phyloP scores from a whole-genome alignment of 176 grass and related monocot species.

The Elymus sibiricus region DNA sequence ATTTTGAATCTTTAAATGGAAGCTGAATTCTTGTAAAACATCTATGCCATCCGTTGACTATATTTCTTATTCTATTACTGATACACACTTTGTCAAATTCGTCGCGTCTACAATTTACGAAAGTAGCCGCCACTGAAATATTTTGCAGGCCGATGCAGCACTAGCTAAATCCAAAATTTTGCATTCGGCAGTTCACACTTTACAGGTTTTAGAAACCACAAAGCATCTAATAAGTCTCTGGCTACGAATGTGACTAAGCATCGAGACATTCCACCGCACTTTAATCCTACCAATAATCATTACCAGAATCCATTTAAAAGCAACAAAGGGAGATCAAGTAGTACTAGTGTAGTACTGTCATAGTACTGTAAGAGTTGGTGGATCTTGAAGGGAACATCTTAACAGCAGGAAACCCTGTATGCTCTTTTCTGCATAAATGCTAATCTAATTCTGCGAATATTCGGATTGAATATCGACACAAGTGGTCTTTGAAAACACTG shows the following conservation, averaged over 20 bases:
- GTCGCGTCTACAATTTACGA: background rate
- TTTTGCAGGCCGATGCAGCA: background rate
- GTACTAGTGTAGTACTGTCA: background rate
- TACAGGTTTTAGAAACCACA: constrained; percentile 3
- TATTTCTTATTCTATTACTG: background rate
- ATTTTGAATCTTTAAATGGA: background rate
- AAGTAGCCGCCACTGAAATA: background rate
- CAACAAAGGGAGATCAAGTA: background rate
- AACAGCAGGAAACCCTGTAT: background rate
- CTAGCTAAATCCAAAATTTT: background rate
- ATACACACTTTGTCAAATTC: background rate
- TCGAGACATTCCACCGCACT: background rate
- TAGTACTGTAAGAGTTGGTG: background rate
- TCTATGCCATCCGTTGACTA: background rate
- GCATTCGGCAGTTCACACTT: constrained; percentile 7
- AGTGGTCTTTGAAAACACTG: background rate
- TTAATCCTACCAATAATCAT: constrained; percentile 14
- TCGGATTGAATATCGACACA: background rate
- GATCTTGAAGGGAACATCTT: background rate
- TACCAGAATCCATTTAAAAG: constrained; percentile 21
- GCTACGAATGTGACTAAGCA: constrained; percentile 16
- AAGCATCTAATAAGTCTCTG: constrained; percentile 11
- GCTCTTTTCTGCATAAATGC: background rate
- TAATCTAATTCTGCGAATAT: background rate
- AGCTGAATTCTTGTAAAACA: background rate